phyloP scores from a whole-genome alignment of 2,329 filamentous ascomycete genomes.

The Curvularia eragrostidis region DNA sequence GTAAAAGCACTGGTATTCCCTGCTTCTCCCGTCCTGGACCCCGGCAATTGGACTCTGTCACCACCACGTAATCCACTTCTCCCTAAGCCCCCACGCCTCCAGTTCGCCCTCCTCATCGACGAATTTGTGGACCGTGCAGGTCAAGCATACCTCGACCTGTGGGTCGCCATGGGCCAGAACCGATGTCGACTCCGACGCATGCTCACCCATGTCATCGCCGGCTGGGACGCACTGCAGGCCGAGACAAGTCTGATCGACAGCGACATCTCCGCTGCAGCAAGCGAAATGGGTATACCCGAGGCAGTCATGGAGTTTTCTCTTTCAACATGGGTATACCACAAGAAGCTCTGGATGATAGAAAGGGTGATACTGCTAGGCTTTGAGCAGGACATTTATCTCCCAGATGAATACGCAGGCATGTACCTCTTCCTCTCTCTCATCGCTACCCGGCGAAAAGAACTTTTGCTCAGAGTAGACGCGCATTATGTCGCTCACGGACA shows the following conservation, averaged over 20 bases:
- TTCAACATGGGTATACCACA: conserved; percentile 86
- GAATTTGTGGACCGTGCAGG: conserved; percentile 63
- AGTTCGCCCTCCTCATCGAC: conserved; percentile 73
- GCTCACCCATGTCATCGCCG: conserved; percentile 80
- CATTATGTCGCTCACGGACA: conserved; percentile 21
- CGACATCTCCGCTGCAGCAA: conserved; percentile 50
- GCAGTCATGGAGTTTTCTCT: conserved; percentile 73
- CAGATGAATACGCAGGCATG: conserved; percentile 84
- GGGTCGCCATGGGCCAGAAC: conserved; percentile 87
- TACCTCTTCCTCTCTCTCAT: conserved; percentile 68
- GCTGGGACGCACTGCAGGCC: conserved; percentile 83
- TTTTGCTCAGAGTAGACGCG: conserved; percentile 27
- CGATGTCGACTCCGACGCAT: conserved; percentile 86
- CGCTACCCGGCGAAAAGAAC: conserved; percentile 28
- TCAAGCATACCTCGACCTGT: conserved; percentile 80
- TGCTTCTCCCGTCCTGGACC: conserved; percentile 72
- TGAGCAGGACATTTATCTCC: conserved; percentile 87
- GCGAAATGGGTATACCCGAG: conserved; percentile 30
- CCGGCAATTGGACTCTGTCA: conserved; percentile 77
- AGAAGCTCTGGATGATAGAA: conserved; percentile 89
- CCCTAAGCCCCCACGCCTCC: conserved; percentile 74
- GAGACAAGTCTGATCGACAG: conserved; percentile 65
- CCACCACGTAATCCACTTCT: conserved; percentile 50
- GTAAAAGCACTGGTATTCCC: conserved; percentile 79
- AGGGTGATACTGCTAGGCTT: conserved; percentile 91